Evolutionary conservation across 2,329 filamentous ascomycete species (phyloP).

Genomic region (Talaromyces albobiverticillius): DNA sequence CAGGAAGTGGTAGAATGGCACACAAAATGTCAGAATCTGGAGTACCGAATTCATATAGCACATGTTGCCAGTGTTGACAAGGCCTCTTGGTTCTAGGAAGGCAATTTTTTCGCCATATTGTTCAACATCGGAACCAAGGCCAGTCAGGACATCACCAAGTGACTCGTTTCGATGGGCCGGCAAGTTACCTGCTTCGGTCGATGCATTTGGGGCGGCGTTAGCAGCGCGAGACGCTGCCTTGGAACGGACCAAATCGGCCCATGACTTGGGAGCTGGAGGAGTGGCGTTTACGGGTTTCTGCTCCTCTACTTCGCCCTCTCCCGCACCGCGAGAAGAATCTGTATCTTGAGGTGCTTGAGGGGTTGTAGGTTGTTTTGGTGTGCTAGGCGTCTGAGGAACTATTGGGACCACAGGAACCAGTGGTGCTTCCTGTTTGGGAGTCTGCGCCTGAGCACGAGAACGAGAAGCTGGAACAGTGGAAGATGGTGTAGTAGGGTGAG

Average conservation of each 20-base stretch:
- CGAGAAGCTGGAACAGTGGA: constrained; percentile 41
- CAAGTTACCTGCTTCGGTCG: constrained; percentile 38
- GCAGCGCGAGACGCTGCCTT: constrained; percentile 37
- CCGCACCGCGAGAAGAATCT: too few relatives aligned
- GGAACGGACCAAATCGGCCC: constrained; percentile 65
- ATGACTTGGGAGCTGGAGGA: constrained; percentile 58
- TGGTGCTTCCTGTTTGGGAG: constrained; percentile 35
- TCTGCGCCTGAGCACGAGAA: constrained; percentile 30
- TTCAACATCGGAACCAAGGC: constrained; percentile 65
- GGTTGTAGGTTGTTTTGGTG: constrained; percentile 28
- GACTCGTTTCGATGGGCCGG: constrained; percentile 55
- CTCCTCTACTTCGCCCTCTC: neutral
- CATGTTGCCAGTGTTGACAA: constrained; percentile 98
- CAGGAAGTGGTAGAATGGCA: constrained; percentile 91
- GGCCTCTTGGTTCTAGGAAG: constrained; percentile 86
- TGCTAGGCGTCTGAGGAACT: constrained; percentile 36
- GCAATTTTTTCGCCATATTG: constrained; percentile 61
- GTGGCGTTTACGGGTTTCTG: constrained; percentile 40
- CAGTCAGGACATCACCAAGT: constrained; percentile 72
- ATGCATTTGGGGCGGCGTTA: constrained; percentile 27
- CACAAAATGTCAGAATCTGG: constrained; percentile 90
- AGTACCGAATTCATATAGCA: constrained; percentile 99
- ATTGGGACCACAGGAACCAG: constrained; percentile 52
- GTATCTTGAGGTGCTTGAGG: constrained; percentile 35
- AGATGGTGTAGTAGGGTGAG: constrained; percentile 56